Base-by-base conservation (phyloP, 768 basidiomycete genomes). In the Cantharellus cinnabarinus region DNA sequence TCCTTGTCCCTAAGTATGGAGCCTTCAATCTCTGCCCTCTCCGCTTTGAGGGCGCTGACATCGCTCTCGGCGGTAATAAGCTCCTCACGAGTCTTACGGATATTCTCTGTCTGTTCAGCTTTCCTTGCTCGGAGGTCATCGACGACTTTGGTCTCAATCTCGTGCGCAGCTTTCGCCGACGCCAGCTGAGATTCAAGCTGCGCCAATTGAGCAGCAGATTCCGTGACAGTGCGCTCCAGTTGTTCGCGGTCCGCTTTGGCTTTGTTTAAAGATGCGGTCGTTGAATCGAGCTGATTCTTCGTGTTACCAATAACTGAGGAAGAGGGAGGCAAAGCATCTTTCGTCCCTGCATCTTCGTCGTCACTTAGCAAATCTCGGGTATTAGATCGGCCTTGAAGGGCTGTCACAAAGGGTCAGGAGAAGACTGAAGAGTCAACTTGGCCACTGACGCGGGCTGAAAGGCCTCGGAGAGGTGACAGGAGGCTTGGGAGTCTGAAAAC, bases 11-110 rank as follows among this genome's bases (percentile, higher is more conserved):
- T 77, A 61, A 99, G 69, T 59, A 93, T 77, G 2, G 78, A 71
- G 5, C 89, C 87, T 68, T 93, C 90, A 29, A 97, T 74, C 70
- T 98, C 95, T 4, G 83, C 74, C 72, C 93, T 97, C 72, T 97
- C 91, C 29, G 89, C 80, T 14, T 83, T 75, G 52, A 94, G 66
- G 4, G 85, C 91, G 63, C 87, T 89, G 44, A 99, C 75, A 63
- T 97, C 90, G 66, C 89, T 90, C 72, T 98, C 93, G 3, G 86
- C 83, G 48, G 77, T 75, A 63, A 99, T 98, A 42, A 97, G 72
- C 60, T 94, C 85, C 57, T 82, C 78, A 56, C 78, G 76, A 2
- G 79, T 69, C 67, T 80, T 83, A 65, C 81, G 77, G 38, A 95
- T 83, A 20, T 85, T 82, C 15, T 76, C 72, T 2, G 74, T 74